A percentile compares a stretch with the other conserved stretches of the same genome.
Evolutionary conservation across 2,329 filamentous ascomycete genomes (phyloP).

Genomic region (Claviceps quebecensis): DNA sequence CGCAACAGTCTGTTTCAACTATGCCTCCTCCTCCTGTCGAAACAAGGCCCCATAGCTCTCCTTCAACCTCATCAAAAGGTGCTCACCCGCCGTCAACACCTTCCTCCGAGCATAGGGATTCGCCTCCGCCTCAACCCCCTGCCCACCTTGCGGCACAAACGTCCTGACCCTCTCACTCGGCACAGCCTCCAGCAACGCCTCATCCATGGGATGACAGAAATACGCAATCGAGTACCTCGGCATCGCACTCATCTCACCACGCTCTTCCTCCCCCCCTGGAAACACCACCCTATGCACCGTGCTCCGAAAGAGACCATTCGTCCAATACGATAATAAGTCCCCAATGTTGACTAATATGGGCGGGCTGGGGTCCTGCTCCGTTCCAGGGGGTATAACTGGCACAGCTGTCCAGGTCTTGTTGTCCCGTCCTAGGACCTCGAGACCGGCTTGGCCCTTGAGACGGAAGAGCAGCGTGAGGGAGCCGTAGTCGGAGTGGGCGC

Average conservation of each 20-base stretch:
- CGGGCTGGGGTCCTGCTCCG: constrained; percentile 43
- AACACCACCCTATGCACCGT: constrained; percentile 87
- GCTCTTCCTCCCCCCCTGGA: constrained; percentile 16
- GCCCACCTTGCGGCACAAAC: constrained; percentile 20
- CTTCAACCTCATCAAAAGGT: constrained; percentile 45
- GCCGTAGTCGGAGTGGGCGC: constrained; percentile 83
- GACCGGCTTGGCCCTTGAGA: constrained; percentile 66
- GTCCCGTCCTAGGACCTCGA: constrained; percentile 60
- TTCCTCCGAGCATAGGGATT: constrained; percentile 39
- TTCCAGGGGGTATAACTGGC: constrained; percentile 49
- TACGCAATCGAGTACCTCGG: constrained; percentile 53
- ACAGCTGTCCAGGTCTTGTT: constrained; percentile 44
- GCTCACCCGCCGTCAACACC: constrained; percentile 49
- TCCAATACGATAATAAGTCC: constrained; percentile 70
- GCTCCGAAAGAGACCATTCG: constrained; percentile 69
- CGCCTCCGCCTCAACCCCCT: constrained; percentile 15
- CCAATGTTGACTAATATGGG: constrained; percentile 72
- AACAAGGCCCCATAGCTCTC: constrained; percentile 46
- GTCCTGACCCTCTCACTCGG: constrained; percentile 43
- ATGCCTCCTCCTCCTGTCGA: constrained; percentile 18
- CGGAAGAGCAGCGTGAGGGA: constrained; percentile 70
- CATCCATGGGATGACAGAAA: constrained; percentile 50
- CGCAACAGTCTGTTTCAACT: neutral
- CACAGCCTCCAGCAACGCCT: constrained; percentile 39
- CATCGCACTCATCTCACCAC: constrained; percentile 33